Base-by-base conservation (phyloP, 495 filamentous ascomycete species). In the Friedmanniomyces simplex region DNA sequence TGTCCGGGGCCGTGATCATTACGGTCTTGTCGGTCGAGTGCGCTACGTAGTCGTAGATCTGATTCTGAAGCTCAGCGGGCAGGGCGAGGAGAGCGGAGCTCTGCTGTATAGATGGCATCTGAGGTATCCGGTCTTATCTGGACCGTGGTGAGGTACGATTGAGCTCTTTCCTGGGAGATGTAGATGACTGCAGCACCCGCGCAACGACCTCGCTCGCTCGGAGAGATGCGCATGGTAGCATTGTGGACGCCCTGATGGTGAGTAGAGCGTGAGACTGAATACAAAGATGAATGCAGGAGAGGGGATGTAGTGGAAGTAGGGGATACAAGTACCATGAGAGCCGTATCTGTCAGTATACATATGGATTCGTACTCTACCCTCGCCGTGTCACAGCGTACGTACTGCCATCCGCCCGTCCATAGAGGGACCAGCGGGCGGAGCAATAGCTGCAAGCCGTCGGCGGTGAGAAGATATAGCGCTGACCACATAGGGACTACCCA, bases 31-130 rank as follows among this genome's bases (percentile, higher is more conserved):
- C 34, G 34, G 41, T 7, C 6, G 10, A 16, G 25, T 49, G 28
- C 10, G 54, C 54, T 4, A 56, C n/a, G 34, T 55, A 53, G 14
- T 52, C 57, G 63, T 68, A 69, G 45, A 67, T 66, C 36, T 58
- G 26, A 57, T 63, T 60, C 1, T 65, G 55, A 22, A 71, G 60
- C 55, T 71, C 68, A 12, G 57, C 55, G 5, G 68, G 67, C 7
- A 71, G 64, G 24, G 58, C 18, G 13, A 52, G 32, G 10, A 30
- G 48, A 16, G 48, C 20, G 12, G 48, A 30, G 21, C 26, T 10
- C 7, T 11, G 26, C 48, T 50, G 21, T 4, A 50, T 7, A 10
- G 22, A 22, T 12, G 18, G 22, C 25, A 18, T 14, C 26, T 18
- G 25, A 4, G 34, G 34, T 50, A 26, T 7, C 4, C 12, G 25